phyloP scores from a whole-genome alignment of 2,329 filamentous ascomycete species.

The Stagonosporopsis rhizophila region DNA sequence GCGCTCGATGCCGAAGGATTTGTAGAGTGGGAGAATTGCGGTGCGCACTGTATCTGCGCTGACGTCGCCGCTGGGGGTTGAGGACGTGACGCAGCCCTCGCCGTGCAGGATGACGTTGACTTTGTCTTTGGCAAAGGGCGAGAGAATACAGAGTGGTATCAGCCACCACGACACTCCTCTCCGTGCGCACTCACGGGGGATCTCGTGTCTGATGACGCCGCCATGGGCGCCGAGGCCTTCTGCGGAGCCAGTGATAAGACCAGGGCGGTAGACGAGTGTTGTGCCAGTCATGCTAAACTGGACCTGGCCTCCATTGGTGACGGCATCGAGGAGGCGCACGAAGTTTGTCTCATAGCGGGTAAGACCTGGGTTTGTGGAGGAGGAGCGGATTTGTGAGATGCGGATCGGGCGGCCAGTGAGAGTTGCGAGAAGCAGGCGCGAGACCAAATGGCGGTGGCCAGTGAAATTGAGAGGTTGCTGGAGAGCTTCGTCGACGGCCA shows the following conservation, averaged over 20 bases:
- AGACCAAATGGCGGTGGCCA: constrained; percentile 80
- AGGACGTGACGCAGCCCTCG: constrained; percentile 88
- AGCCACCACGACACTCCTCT: constrained; percentile 92
- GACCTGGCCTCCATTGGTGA: constrained; percentile 94
- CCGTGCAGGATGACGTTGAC: constrained; percentile 91
- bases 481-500: constrained; percentile 46
- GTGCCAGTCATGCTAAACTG: constrained; percentile 98
- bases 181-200: constrained; percentile 77
- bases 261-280: constrained; percentile 88
- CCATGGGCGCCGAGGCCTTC: constrained; percentile 74
- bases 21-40: constrained; percentile 87
- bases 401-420: constrained; percentile 88
- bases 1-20: constrained; percentile 86
- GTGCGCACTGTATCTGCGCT: constrained; percentile 94
- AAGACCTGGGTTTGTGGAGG: constrained; percentile 87
- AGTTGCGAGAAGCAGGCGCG: constrained; percentile 87
- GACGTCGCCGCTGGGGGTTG: constrained; percentile 83
- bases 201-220: constrained; percentile 80
- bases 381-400: constrained; percentile 91
- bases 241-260: constrained; percentile 85
- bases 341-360: constrained; percentile 94
- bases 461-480: constrained; percentile 74
- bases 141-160: constrained; percentile 84
- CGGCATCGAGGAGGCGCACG: constrained; percentile 87
- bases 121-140: constrained; percentile 89